Evolutionary conservation across 495 filamentous ascomycete genomes (phyloP), one percentile per base, ranked within the genome.

Genomic region (Ramalina intermedia): DNA sequence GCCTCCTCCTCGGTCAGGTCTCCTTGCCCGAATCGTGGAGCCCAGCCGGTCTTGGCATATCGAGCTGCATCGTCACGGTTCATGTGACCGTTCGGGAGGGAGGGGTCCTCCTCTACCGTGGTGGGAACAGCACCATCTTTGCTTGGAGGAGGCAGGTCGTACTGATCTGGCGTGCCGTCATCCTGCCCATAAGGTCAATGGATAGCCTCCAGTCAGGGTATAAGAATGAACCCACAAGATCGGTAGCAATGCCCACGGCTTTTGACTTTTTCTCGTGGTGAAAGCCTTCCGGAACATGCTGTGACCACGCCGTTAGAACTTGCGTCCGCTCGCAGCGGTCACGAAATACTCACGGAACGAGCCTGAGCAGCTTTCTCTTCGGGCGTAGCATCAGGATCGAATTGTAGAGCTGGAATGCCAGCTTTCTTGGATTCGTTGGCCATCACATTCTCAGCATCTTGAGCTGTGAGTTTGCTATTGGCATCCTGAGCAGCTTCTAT

Each of bases 311-410:
- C 41, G 21, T 42, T 53, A 67, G 48, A 13, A 57, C 54, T 43
- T 46, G 43, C 16, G 6, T 7, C 13, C 14, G 18, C n/a, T 16
- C 18, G 42, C 18, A 44, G 21, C 18, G 26, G 12, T 27, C 12
- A 9, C 3, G 45, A n/a, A 42, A 23, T 12, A 75, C 82, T 48
- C 76, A 96, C 91, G 54, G 81, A 75, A 73, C 73, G 72, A 4
- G 82, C 81, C 52, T 84, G 81, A 21, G 82, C 82, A 42, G 75
- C 80, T 69, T 96, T 96, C 59, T 89, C 75, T 63, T 87, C 85
- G 0, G 85, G 75, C 17, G 74, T 80, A 23, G 89, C 88, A 69
- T 95, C 61, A 2, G 91, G 87, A 61, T 96, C 73, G 66, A 96
- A 96, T 57, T 82, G 78, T 62, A 81, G 87, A 46, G 86, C 90